Base-by-base conservation (phyloP, 192 early-diverging fungal genomes). In the Backusella australiensis region DNA sequence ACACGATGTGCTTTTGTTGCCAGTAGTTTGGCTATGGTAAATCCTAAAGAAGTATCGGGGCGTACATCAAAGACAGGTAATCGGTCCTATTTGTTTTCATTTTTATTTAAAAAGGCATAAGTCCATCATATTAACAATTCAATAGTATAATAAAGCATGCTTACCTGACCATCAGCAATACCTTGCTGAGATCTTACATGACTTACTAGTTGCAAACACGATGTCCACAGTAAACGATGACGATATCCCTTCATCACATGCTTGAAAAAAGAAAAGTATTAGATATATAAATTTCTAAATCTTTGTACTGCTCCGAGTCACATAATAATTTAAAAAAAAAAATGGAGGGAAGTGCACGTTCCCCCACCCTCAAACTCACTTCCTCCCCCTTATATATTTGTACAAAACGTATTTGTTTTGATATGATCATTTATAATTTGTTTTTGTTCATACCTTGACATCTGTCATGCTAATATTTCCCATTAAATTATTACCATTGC, bases 1-100 rank as follows among this genome's bases (percentile, higher is more conserved):
- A 96, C 86, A 53, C 95, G 90, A 72, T 96, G 95, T 0, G 93
- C 90, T 6, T 87, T 87, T 0, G 95, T 96, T 23, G 93, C 93
- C 32, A 90, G 85, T 52, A 95, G 80, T 81, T 95, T 94, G 32
- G 90, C 89, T 38, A 94, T 85, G 4, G 91, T 87, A 42, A 88
- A 90, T 3, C 89, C 85, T 69, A 94, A 83, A 1, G 93, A 90
- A 3, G 91, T 90, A 67, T 89, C 87, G 12, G 88, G 85, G 11
- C 88, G 83, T 0, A 93, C 93, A 59, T 92, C 90, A 77, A 96
- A 92, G 6, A 96, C 90, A 0, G 93, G 92, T 19, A 86, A 80
- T 23, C 86, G 86, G 70, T 92, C 90, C 85, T 89, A 34, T 12
- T 69, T 69, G 3, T 21, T 38, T 69, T 69, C 14, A 19, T 69